Evolutionary conservation across 225 moss, liverwort and hornwort genomes (phyloP).

Genomic region (Polytrichum commune): DNA sequence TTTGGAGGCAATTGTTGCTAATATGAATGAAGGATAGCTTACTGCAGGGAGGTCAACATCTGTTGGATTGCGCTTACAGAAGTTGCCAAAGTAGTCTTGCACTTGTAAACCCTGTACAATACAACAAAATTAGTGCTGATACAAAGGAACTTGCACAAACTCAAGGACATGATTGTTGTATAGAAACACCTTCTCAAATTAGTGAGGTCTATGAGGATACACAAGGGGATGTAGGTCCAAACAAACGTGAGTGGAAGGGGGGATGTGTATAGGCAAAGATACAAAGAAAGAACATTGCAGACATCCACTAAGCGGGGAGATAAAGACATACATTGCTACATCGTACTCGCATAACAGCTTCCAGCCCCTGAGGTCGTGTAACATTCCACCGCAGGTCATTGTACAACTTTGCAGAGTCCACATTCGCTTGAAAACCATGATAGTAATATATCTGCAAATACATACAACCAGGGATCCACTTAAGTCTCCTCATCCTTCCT

Average conservation of each 20-base stretch:
- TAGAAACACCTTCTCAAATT: too few relatives aligned
- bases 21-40: slow-evolving; percentile 8
- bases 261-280: too few relatives aligned
- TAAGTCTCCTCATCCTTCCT: neutral
- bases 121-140: slow-evolving; percentile 2
- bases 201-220: too few relatives aligned
- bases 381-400: slow-evolving; percentile 96
- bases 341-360: slow-evolving; percentile 97
- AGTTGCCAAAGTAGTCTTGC: slow-evolving; percentile 90
- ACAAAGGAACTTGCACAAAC: neutral
- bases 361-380: slow-evolving; percentile 91
- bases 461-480: neutral
- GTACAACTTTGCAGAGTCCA: slow-evolving; percentile 94
- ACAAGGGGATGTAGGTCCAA: too few relatives aligned
- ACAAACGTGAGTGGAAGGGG: too few relatives aligned
- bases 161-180: neutral
- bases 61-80: slow-evolving; percentile 95
- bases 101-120: slow-evolving; percentile 81
- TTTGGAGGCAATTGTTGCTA: too few relatives aligned
- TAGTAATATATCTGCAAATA: slow-evolving; percentile 78
- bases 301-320: too few relatives aligned
- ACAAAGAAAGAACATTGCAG: too few relatives aligned
- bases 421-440: slow-evolving; percentile 69
- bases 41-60: slow-evolving; percentile 98
- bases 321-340: slow-evolving; percentile 72